These are phyloP conservation scores for Aspergillus sp. DNA, from an alignment of 2,329 filamentous ascomycete species.

Conservation along the genomic window DNA sequence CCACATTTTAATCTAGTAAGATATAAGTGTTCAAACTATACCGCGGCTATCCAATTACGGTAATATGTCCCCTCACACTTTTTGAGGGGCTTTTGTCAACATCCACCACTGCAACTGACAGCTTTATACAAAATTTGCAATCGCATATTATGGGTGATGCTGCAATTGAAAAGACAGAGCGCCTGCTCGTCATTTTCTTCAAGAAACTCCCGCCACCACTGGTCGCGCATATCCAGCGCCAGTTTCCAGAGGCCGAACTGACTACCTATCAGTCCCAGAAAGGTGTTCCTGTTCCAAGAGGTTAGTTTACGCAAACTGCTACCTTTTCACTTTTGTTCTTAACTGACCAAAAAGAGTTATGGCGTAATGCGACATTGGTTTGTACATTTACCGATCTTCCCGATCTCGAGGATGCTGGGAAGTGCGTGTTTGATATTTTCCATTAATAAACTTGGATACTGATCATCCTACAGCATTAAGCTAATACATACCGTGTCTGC, in stretches of 20 bases:
- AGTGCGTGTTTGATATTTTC: slow-evolving; percentile 11
- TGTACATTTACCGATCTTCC: slow-evolving; percentile 22
- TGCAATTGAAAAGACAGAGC: slow-evolving; percentile 8
- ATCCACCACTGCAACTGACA: not conserved
- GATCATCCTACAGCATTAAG: slow-evolving; percentile 26
- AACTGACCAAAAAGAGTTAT: slow-evolving; percentile 14
- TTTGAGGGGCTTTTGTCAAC: too few species aligned
- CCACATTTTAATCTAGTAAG: not conserved
- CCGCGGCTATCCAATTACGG: too few species aligned
- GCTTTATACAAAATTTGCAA: not conserved
- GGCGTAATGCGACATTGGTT: slow-evolving; percentile 17
- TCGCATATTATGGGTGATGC: slow-evolving; percentile 19
- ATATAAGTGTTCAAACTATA: not conserved
- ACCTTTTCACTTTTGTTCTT: not conserved
- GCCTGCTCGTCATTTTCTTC: slow-evolving; percentile 18
- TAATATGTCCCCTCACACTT: too few species aligned
- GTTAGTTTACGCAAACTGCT: slow-evolving; percentile 4
- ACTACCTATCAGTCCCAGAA: slow-evolving; percentile 7
- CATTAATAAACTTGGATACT: not conserved
- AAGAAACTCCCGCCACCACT: slow-evolving; percentile 10
- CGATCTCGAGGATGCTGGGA: slow-evolving; percentile 18
- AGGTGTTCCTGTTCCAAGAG: slow-evolving; percentile 14
- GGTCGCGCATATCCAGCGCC: slow-evolving; percentile 11
- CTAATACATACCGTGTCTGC: slow-evolving; percentile 54
- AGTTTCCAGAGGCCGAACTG: slow-evolving; percentile 19